phyloP scores from a whole-genome alignment of 2,329 filamentous ascomycete species.

The Aspergillus amoenus region DNA sequence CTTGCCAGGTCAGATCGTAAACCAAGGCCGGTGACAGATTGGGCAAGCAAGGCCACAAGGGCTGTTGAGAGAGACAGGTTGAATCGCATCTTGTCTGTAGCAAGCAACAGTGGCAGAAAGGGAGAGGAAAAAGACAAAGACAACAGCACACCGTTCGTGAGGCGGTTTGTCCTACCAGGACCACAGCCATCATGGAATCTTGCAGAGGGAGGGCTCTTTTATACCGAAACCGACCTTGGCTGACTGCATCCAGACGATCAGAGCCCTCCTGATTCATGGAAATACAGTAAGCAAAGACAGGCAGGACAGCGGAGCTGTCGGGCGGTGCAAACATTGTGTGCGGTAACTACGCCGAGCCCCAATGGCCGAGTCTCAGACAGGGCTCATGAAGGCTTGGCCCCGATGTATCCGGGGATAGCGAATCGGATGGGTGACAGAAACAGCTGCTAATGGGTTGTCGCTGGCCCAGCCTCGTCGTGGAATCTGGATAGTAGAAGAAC shows the following conservation, averaged over 20 bases:
- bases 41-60: constrained; percentile 8
- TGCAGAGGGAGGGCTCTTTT: not conserved
- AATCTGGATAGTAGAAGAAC: not conserved
- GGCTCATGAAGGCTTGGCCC: not conserved
- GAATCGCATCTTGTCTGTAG: constrained; percentile 7
- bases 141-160: not conserved
- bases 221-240: not conserved
- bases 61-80: not conserved
- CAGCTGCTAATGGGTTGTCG: not conserved
- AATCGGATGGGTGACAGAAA: not conserved
- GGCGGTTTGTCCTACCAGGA: not conserved
- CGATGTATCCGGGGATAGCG: not conserved
- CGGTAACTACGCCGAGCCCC: not conserved
- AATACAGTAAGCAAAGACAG: not conserved
- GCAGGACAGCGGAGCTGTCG: constrained; percentile 2
- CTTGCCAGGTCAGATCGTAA: constrained; percentile 13
- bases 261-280: not conserved
- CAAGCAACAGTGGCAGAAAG: not conserved
- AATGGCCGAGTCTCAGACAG: not conserved
- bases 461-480: constrained; percentile 5
- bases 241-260: constrained; percentile 2
- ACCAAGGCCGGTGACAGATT: constrained; percentile 16
- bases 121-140: not conserved
- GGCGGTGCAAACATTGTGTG: constrained; percentile 12
- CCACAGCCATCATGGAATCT: not conserved